phyloP scores from a whole-genome alignment of 352 stramenopile species.

The Pythium inflatum region DNA sequence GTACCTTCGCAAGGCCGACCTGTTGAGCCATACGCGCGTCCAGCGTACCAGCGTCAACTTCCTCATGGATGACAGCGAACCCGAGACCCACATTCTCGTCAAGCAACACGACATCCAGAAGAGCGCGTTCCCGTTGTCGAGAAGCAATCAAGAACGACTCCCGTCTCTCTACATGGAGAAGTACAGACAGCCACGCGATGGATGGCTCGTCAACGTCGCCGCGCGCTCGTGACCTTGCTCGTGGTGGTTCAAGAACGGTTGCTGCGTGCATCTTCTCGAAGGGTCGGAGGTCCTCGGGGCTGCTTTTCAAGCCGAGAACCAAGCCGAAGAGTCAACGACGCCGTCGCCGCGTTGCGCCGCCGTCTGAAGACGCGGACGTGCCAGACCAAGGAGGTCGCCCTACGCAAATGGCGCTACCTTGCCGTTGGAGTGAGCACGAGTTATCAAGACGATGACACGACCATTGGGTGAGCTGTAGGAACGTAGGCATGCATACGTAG shows the following conservation, averaged over 20 bases:
- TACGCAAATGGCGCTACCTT: neutral
- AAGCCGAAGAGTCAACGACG: conserved; percentile 1
- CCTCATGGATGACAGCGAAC: neutral
- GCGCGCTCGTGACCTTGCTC: conserved; percentile 3
- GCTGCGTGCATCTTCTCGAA: conserved; percentile 23
- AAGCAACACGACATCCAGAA: conserved; percentile 19
- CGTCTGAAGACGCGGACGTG: neutral
- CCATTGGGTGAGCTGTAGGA: neutral
- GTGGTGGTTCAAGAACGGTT: conserved; percentile 24
- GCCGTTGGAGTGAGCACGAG: neutral
- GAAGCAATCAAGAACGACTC: neutral
- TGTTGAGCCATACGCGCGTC: conserved; percentile 12
- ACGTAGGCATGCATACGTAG: neutral
- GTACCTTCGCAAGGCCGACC: conserved; percentile 7
- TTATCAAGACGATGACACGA: neutral
- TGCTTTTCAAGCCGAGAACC: neutral
- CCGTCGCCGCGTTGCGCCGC: neutral
- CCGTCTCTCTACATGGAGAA: conserved; percentile 14
- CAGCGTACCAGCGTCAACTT: conserved; percentile 6
- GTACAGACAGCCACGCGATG: conserved; percentile 5
- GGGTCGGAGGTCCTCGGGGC: neutral
- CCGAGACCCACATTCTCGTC: conserved; percentile 4
- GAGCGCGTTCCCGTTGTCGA: conserved; percentile 9
- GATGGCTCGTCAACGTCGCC: conserved; percentile 11
- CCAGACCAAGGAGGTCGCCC: conserved; percentile 1